phyloP scores from a whole-genome alignment of 192 early-diverging fungal species.

The Coemansia sp. region DNA sequence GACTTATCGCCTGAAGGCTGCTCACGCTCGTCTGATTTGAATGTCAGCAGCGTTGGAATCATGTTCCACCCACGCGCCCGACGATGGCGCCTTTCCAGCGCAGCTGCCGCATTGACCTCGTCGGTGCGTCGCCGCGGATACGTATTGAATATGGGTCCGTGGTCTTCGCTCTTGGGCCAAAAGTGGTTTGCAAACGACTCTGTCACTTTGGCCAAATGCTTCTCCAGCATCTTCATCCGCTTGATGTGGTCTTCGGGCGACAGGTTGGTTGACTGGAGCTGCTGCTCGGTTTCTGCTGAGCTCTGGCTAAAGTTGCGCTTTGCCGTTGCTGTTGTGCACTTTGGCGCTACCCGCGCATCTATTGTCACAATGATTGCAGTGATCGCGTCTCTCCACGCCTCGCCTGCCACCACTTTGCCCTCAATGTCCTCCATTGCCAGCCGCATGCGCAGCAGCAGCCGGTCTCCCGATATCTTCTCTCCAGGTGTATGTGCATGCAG shows the following conservation, averaged over 20 bases:
- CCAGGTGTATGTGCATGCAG: slow-evolving; percentile 20
- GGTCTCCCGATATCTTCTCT: slow-evolving; percentile 46
- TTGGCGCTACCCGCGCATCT: slow-evolving; percentile 43
- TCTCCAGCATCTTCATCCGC: slow-evolving; percentile 51
- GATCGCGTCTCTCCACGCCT: slow-evolving; percentile 48
- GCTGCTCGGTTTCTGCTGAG: slow-evolving; percentile 10
- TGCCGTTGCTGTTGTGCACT: slow-evolving; percentile 14
- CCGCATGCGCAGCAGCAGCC: slow-evolving; percentile 51
- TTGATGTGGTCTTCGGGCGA: slow-evolving; percentile 43
- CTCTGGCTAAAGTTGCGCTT: slow-evolving; percentile 44
- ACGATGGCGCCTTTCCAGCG: slow-evolving; percentile 14
- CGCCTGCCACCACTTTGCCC: slow-evolving; percentile 31
- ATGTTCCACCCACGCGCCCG: slow-evolving; percentile 51
- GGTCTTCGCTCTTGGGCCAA: slow-evolving; percentile 48
- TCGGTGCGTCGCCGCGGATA: slow-evolving; percentile 41
- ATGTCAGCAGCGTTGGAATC: slow-evolving; percentile 49
- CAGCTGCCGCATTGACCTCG: slow-evolving; percentile 15
- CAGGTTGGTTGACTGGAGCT: slow-evolving; percentile 9
- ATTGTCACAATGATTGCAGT: slow-evolving; percentile 53
- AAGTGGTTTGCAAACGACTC: slow-evolving; percentile 49
- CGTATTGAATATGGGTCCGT: slow-evolving; percentile 34
- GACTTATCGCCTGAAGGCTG: slow-evolving; percentile 11
- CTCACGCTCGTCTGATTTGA: slow-evolving; percentile 18
- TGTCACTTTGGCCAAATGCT: slow-evolving; percentile 47
- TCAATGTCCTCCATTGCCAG: slow-evolving; percentile 52